These are phyloP conservation scores for Gleditsia sinensis DNA, from an alignment of 306 rosid species.

Conservation along the genomic window DNA sequence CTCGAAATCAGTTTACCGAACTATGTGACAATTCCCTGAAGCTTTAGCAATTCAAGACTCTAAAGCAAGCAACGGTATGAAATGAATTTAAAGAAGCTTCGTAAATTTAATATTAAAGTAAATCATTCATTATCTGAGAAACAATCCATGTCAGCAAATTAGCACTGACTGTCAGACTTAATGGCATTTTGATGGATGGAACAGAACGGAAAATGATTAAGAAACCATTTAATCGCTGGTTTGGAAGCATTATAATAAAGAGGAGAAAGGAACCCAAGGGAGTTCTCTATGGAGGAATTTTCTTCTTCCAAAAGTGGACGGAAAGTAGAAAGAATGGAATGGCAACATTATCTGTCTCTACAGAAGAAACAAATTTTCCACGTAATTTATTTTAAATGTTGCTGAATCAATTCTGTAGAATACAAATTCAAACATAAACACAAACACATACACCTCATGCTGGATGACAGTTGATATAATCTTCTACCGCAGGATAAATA, in stretches of 20 bases:
- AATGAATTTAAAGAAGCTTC: not conserved
- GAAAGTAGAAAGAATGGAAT: not conserved
- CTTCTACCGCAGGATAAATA: too few relatives aligned
- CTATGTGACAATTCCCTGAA: not conserved
- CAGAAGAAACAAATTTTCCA: not conserved
- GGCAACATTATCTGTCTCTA: not conserved
- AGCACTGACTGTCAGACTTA: too few relatives aligned
- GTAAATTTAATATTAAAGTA: too few relatives aligned
- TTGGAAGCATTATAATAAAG: not conserved
- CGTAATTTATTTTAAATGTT: not conserved
- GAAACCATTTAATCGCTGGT: not conserved
- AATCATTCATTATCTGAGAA: not conserved
- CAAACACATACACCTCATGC: too few relatives aligned
- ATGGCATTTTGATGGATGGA: not conserved
- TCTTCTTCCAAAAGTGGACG: not conserved
- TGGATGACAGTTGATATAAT: too few relatives aligned
- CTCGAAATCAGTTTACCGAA: not conserved
- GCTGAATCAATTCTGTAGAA: not conserved
- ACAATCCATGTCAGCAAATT: not conserved
- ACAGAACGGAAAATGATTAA: not conserved
- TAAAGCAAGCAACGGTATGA: not conserved
- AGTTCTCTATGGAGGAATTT: not conserved
- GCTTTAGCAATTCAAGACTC: not conserved
- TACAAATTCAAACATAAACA: not conserved
- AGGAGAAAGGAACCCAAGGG: not conserved